Evolutionary conservation across 441 rosid species (phyloP).

Genomic region (Gossypium trilobum): DNA sequence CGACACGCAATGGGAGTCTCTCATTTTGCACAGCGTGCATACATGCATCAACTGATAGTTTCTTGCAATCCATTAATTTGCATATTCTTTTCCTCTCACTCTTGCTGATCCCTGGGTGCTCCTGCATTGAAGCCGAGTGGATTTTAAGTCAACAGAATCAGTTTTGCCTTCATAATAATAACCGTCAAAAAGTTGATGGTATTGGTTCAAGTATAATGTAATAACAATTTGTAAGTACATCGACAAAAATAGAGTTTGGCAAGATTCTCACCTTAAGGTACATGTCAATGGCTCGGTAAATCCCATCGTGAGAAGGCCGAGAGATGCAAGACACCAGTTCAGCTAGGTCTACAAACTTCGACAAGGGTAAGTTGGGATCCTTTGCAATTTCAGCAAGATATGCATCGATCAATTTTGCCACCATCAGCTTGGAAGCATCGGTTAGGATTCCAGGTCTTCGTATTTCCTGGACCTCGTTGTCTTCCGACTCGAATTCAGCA

Average conservation of each 20-base stretch:
- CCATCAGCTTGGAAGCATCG: slow-evolving; percentile 76
- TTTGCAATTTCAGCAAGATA: slow-evolving; percentile 74
- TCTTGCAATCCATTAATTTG: slow-evolving; percentile 79
- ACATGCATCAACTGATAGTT: slow-evolving; percentile 72
- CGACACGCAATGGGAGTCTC: slow-evolving; percentile 68
- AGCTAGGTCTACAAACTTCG: slow-evolving; percentile 59
- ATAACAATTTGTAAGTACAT: background rate
- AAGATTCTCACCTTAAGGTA: slow-evolving; percentile 49
- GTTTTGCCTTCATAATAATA: background rate
- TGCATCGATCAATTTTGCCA: slow-evolving; percentile 58
- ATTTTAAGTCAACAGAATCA: background rate
- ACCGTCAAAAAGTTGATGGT: background rate
- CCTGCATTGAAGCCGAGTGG: slow-evolving; percentile 30
- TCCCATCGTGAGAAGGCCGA: slow-evolving; percentile 66
- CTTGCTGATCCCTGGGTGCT: slow-evolving; percentile 60
- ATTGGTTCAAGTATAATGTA: background rate
- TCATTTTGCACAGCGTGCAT: slow-evolving; percentile 84
- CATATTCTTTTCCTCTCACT: slow-evolving; percentile 72
- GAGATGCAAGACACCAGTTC: slow-evolving; percentile 51
- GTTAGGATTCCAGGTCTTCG: slow-evolving; percentile 47
- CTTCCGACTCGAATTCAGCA: slow-evolving; percentile 32
- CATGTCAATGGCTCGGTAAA: slow-evolving; percentile 73
- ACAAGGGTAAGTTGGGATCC: slow-evolving; percentile 50
- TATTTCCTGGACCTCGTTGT: slow-evolving; percentile 32
- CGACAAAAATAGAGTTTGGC: background rate